phyloP scores from a whole-genome alignment of 73 alveolate genomes.

The Paramecium pentaurelia region DNA sequence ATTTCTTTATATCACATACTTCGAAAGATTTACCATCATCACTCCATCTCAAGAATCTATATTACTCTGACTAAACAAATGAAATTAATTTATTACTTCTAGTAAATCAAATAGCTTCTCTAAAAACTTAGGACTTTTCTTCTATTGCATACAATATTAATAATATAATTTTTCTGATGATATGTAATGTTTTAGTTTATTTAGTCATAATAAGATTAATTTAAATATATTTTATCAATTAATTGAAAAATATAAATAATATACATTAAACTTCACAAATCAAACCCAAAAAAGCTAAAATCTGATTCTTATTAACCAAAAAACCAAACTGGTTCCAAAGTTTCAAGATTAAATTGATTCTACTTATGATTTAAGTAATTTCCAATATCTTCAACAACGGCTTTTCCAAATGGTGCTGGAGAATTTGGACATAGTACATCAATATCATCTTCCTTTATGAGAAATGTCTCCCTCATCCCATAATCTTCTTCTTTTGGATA shows the following conservation, averaged over 20 bases:
- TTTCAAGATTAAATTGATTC: background rate
- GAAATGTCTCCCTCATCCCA: background rate
- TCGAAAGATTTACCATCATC: background rate
- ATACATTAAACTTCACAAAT: background rate
- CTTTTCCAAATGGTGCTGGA: background rate
- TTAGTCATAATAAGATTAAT: background rate
- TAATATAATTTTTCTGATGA: background rate
- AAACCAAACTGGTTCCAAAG: background rate
- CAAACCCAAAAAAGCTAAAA: background rate
- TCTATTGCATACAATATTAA: background rate
- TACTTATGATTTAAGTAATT: background rate
- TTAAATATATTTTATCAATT: background rate
- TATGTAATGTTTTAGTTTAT: background rate
- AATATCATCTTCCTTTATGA: background rate
- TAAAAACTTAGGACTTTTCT: constrained; percentile 28
- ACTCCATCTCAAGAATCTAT: background rate
- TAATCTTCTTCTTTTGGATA: background rate
- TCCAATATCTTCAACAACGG: background rate
- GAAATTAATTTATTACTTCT: background rate
- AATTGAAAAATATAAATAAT: background rate
- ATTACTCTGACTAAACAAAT: background rate
- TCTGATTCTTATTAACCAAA: background rate
- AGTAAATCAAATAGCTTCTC: background rate
- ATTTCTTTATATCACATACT: background rate
- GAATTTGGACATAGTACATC: background rate